A percentile compares a stretch with the other conserved stretches of the same genome.
Conservation (phyloP, 2,329 filamentous ascomycete genomes). For the Fusarium sp. region DNA sequence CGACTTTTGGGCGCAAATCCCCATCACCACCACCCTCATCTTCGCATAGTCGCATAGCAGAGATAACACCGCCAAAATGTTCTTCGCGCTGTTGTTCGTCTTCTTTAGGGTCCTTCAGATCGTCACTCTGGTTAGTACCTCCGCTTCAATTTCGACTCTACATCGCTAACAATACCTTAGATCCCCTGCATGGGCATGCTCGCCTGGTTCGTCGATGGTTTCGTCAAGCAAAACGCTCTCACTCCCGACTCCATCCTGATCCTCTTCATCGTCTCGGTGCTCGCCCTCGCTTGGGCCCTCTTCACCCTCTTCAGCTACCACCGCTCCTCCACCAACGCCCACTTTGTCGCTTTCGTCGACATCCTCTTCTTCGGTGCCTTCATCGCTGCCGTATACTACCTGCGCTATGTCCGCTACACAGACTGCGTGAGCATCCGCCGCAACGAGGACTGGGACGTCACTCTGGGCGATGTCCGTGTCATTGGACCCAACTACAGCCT, state of each 20-base stretch:
- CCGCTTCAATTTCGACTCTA: neutral
- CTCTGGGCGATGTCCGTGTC: slow-evolving; percentile 72
- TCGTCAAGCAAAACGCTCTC: slow-evolving; percentile 66
- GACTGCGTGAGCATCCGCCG: slow-evolving; percentile 74
- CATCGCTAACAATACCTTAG: slow-evolving; percentile 51
- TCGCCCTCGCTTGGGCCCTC: slow-evolving; percentile 73
- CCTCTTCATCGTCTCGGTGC: slow-evolving; percentile 75
- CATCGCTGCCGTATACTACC: slow-evolving; percentile 71
- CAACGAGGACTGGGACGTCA: slow-evolving; percentile 64
- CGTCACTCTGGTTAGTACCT: slow-evolving; percentile 67
- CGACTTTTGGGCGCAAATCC: slow-evolving; percentile 2
- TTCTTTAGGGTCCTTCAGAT: slow-evolving; percentile 73
- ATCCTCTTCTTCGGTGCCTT: slow-evolving; percentile 72
- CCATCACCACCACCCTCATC: neutral
- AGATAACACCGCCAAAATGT: slow-evolving; percentile 58
- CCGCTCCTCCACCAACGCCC: slow-evolving; percentile 70
- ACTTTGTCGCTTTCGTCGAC: slow-evolving; percentile 71
- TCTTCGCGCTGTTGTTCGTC: slow-evolving; percentile 73
- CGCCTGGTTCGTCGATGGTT: slow-evolving; percentile 73
- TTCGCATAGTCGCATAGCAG: slow-evolving; percentile 2
- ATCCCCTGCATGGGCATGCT: slow-evolving; percentile 76
- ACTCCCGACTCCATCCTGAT: slow-evolving; percentile 73
- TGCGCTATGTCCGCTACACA: slow-evolving; percentile 69
- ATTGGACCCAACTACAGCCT: slow-evolving; percentile 64
- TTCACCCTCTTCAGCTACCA: slow-evolving; percentile 76